Percentiles rank a stretch among this genome's conserved stretches.
These are phyloP conservation scores for Nothomitra cinnamomea DNA, from an alignment of 2,329 filamentous ascomycete genomes.

Conservation along the genomic window DNA sequence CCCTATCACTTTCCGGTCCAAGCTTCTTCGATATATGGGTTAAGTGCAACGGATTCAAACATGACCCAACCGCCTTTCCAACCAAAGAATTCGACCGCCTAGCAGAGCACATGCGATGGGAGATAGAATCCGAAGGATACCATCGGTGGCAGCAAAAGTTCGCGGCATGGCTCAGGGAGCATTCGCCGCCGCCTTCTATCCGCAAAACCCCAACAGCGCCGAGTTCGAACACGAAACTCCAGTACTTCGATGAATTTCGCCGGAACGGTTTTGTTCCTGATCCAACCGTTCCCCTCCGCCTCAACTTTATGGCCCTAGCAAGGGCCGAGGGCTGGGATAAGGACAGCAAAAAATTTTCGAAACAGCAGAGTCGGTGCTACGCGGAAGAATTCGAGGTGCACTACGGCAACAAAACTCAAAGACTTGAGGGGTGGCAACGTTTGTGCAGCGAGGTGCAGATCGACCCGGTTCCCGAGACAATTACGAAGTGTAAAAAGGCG, in stretches of 20 bases:
- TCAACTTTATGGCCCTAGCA: background rate
- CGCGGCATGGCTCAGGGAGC: background rate
- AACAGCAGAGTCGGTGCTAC: no score
- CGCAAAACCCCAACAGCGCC: background rate
- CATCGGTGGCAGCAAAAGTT: background rate
- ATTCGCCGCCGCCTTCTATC: background rate
- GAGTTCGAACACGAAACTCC: background rate
- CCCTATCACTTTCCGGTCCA: no score
- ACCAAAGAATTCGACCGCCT: background rate
- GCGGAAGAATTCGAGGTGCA: no score
- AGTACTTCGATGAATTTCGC: background rate
- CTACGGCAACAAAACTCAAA: no score
- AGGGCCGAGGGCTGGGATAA: no score
- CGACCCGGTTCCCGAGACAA: conserved; percentile 10
- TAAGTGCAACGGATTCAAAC: background rate
- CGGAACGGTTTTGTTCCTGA: background rate
- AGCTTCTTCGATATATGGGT: no score
- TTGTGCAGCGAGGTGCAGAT: conserved; percentile 16
- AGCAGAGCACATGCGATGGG: background rate
- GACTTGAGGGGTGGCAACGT: conserved; percentile 15
- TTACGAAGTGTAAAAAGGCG: conserved; percentile 17
- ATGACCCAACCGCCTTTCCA: background rate
- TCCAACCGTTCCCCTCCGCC: background rate
- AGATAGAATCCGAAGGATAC: background rate
- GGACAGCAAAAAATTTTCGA: no score